Percentiles rank a stretch among this genome's conserved stretches.
Conservation (phyloP, 495 filamentous ascomycete genomes). For the Penicillium macrosclerotiorum region DNA sequence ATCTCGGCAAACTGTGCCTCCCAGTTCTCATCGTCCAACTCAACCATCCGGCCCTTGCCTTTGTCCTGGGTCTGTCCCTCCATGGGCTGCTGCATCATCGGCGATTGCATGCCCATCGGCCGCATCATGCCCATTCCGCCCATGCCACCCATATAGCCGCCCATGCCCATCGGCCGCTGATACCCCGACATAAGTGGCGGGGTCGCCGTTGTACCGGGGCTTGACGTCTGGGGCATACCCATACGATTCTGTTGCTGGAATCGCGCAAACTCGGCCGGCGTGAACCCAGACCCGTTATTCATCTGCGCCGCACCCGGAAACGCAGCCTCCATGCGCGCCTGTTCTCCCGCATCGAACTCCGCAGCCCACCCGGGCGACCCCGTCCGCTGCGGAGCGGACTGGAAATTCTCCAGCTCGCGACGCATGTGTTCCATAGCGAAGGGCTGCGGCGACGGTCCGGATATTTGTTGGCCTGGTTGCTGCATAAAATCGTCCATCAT, state of each 20-base stretch:
- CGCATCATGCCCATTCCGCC: constrained; percentile 52
- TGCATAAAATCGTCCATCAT: constrained; percentile 94
- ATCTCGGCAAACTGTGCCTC: constrained; percentile 92
- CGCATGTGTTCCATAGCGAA: constrained; percentile 74
- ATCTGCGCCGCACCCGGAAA: constrained; percentile 59
- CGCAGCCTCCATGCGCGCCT: constrained; percentile 77
- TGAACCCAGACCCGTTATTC: constrained; percentile 60
- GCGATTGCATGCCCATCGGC: constrained; percentile 46
- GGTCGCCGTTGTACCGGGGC: constrained; percentile 45
- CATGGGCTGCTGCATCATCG: constrained; percentile 51
- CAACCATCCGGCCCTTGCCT: constrained; percentile 86
- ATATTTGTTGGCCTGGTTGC: constrained; percentile 57
- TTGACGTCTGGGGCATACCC: constrained; percentile 54
- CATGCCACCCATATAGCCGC: constrained; percentile 49
- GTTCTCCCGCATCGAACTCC: constrained; percentile 65
- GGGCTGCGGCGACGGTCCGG: constrained; percentile 49
- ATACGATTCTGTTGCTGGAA: constrained; percentile 71
- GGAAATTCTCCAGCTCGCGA: constrained; percentile 60
- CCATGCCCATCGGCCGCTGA: constrained; percentile 61
- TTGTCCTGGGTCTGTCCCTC: constrained; percentile 58
- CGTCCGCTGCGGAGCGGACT: constrained; percentile 54
- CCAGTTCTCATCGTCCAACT: constrained; percentile 92
- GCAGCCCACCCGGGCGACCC: constrained; percentile 64
- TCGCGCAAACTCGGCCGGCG: constrained; percentile 78
- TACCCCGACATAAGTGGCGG: constrained; percentile 53